A percentile compares a stretch with the other conserved stretches of the same genome.
Evolutionary conservation across 768 basidiomycete genomes (phyloP).

Genomic region (Boletus huronensis): DNA sequence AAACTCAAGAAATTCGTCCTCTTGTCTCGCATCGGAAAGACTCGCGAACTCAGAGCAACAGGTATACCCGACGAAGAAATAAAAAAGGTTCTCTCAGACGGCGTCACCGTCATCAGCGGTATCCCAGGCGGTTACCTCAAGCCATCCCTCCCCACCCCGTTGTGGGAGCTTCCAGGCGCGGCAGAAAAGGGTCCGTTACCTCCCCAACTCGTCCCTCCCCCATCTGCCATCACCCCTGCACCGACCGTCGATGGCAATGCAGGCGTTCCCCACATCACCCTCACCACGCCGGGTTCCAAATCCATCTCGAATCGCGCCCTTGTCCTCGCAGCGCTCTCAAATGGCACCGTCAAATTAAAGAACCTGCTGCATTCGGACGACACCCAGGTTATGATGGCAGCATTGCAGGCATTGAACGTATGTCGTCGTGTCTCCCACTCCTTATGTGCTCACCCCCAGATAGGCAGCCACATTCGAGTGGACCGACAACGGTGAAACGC

Average conservation of each 20-base stretch:
- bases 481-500: conserved; percentile 95
- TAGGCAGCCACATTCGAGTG: conserved; percentile 90
- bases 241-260: not conserved
- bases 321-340: conserved; percentile 87
- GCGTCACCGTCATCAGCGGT: conserved; percentile 70
- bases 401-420: conserved; percentile 83
- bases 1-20: conserved; percentile 90
- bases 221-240: not conserved
- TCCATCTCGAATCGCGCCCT: conserved; percentile 94
- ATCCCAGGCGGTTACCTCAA: conserved; percentile 40
- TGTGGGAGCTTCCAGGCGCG: conserved; percentile 18
- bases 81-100: conserved; percentile 74
- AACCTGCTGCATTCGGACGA: conserved; percentile 97
- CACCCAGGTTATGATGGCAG: conserved; percentile 99
- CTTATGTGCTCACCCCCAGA: not conserved
- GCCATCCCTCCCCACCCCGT: conserved; percentile 46
- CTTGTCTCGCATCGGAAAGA: conserved; percentile 85
- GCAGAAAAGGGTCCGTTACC: conserved; percentile 15
- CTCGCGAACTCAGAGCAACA: conserved; percentile 88
- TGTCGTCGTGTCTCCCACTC: not conserved
- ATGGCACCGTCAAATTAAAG: conserved; percentile 81
- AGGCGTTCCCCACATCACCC: conserved; percentile 39
- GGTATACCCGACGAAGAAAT: conserved; percentile 81
- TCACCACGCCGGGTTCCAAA: conserved; percentile 95
- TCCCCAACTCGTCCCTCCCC: conserved; percentile 18